Percentiles rank a stretch among this genome's conserved stretches.
Evolutionary conservation across 2,329 filamentous ascomycete species (phyloP).

Genomic region (Clarireedia sp.): DNA sequence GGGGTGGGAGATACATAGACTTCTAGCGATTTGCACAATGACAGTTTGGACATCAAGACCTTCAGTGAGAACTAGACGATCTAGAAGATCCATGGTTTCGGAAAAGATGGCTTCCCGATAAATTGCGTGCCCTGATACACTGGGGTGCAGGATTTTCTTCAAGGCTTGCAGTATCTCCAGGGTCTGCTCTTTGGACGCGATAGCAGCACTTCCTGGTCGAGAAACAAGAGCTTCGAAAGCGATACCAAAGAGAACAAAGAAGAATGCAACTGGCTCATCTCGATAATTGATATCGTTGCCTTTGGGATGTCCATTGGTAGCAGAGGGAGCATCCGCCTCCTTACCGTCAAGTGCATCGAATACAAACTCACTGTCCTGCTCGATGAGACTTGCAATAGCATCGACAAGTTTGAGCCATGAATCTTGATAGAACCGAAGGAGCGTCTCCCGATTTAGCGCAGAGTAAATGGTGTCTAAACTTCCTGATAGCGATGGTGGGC

Average conservation of each 20-base stretch:
- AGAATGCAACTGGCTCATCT: constrained; percentile 95
- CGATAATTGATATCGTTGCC: constrained; percentile 88
- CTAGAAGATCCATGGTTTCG: constrained; percentile 92
- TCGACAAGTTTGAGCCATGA: constrained; percentile 95
- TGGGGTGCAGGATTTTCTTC: constrained; percentile 89
- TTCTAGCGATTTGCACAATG: constrained; percentile 89
- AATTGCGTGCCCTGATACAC: constrained; percentile 91
- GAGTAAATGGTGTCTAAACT: constrained; percentile 92
- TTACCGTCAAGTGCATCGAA: constrained; percentile 95
- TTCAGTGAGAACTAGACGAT: constrained; percentile 86
- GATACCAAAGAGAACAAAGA: constrained; percentile 94
- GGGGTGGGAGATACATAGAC: constrained; percentile 83
- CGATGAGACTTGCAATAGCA: constrained; percentile 92
- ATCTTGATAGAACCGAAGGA: constrained; percentile 93
- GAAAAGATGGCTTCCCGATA: constrained; percentile 94
- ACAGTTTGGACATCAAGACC: constrained; percentile 80
- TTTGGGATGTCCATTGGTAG: constrained; percentile 43
- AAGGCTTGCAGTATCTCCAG: constrained; percentile 83
- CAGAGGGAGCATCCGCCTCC: constrained; percentile 37
- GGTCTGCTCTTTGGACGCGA: constrained; percentile 69
- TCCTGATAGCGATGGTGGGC: constrained; percentile 70
- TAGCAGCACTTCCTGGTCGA: constrained; percentile 57
- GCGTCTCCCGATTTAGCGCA: constrained; percentile 85
- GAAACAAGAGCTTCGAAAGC: constrained; percentile 93
- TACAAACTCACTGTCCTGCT: constrained; percentile 95